Evolutionary conservation across 2,329 filamentous ascomycete species (phyloP), one percentile per base, ranked within the genome.

Genomic region (Paecilomyces niveus): DNA sequence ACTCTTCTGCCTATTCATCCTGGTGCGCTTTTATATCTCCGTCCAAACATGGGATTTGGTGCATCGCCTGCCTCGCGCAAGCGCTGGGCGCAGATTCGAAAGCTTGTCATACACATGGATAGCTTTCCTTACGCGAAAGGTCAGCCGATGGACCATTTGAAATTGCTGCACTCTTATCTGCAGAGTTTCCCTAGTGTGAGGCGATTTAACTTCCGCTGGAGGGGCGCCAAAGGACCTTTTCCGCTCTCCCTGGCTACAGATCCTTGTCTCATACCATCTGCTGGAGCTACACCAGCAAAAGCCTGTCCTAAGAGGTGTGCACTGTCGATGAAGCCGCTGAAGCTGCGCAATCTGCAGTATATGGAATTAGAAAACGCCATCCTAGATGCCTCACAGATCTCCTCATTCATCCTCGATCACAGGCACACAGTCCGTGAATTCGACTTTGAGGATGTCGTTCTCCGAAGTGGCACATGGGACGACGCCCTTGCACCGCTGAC

Each of bases 81-180:
- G 61, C 81, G 89, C 29, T 96, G 92, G 91, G 79, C 81, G 53
- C 89, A 93, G 73, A 90, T 96, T 70, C 82, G 81, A 63, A 86
- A 87, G 62, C 81, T 96, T 29, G 83, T 83, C 65, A 86, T 94
- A 62, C 85, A 84, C 31, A 88, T 90, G 71, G 86, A 91, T 63
- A 81, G 83, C 49, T 91, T 85, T 83, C 63, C 65, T 2, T 63
- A 65, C 53, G 83, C 85, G 70, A 87, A 85, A 64, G 82, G 79
- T 29, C 83, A 83, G 1, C 83, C 86, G 18, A 78, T 83, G 32
- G 85, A 90, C 72, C 89, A 89, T 70, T 82, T 87, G 57, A 91
- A 91, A 74, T 85, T 94, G 67, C 83, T 96, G 1, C 88, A 94
- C 66, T 86, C 90, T 65, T 96, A 92, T 70, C 81, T 96, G 62